phyloP scores from a whole-genome alignment of 202 grass and related monocot genomes.

The Sporobolus alterniflorus region DNA sequence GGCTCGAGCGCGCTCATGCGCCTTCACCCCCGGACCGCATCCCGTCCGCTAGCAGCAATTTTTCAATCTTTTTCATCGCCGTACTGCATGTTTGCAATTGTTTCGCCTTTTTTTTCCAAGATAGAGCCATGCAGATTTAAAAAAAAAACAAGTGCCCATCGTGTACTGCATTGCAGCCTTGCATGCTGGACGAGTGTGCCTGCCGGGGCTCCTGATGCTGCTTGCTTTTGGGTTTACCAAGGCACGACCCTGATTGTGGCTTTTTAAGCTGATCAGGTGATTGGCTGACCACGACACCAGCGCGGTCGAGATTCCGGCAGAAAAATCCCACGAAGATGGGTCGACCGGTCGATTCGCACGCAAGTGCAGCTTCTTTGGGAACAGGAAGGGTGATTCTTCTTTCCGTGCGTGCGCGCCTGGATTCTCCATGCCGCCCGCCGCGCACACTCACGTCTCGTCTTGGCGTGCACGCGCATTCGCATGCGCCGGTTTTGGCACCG shows the following conservation, averaged over 20 bases:
- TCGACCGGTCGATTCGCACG: neutral
- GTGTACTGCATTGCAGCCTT: neutral
- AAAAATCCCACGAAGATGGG: neutral
- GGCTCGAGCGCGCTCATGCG: too few relatives aligned
- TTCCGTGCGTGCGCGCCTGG: constrained; percentile 3
- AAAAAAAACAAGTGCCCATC: neutral
- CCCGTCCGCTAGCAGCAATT: too few relatives aligned
- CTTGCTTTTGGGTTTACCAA: constrained; percentile 32
- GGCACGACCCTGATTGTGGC: neutral
- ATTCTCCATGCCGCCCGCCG: neutral
- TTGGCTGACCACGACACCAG: neutral
- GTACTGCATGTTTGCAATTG: neutral
- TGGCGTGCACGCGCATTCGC: constrained; percentile 35
- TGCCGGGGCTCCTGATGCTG: neutral
- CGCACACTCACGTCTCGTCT: constrained; percentile 20
- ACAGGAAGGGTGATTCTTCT: constrained; percentile 22
- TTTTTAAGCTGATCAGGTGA: constrained; percentile 20
- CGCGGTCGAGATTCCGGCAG: neutral
- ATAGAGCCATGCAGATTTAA: neutral
- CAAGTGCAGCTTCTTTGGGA: constrained; percentile 16
- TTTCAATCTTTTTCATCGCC: neutral
- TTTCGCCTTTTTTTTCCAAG: neutral
- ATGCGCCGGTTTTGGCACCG: neutral
- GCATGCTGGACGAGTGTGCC: neutral
- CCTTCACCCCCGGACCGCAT: too few relatives aligned